These are phyloP conservation scores for Bipolaris victoriae DNA, from an alignment of 2,329 filamentous ascomycete species.

Conservation along the genomic window DNA sequence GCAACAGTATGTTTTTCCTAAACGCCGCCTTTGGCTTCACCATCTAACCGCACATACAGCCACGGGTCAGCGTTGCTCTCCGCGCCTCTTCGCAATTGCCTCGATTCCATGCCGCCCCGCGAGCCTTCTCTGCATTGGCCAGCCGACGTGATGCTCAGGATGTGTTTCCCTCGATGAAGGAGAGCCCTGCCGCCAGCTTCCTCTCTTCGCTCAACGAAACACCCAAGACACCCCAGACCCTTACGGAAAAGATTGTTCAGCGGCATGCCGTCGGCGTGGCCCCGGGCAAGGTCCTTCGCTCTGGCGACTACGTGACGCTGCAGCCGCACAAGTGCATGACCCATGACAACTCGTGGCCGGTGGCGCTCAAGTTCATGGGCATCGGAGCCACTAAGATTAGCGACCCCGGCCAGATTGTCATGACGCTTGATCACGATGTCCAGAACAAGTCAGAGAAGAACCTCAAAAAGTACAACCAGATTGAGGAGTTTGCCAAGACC, in stretches of 20 bases:
- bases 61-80: slow-evolving; percentile 34
- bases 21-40: not conserved
- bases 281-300: slow-evolving; percentile 73
- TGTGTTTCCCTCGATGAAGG: slow-evolving; percentile 67
- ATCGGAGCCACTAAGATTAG: slow-evolving; percentile 79
- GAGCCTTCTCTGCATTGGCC: slow-evolving; percentile 35
- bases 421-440: slow-evolving; percentile 87
- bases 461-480: slow-evolving; percentile 79
- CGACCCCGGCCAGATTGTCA: slow-evolving; percentile 75
- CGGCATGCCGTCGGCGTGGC: slow-evolving; percentile 76
- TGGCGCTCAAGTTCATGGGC: slow-evolving; percentile 79
- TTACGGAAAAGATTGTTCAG: slow-evolving; percentile 94
- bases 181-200: slow-evolving; percentile 67
- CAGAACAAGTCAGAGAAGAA: slow-evolving; percentile 82
- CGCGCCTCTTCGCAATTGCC: slow-evolving; percentile 34
- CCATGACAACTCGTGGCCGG: slow-evolving; percentile 82
- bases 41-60: slow-evolving; percentile 31
- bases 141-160: slow-evolving; percentile 35
- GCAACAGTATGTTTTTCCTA: slow-evolving; percentile 24
- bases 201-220: slow-evolving; percentile 70
- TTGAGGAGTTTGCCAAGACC: slow-evolving; percentile 78
- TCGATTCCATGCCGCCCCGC: slow-evolving; percentile 30
- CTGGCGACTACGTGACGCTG: slow-evolving; percentile 84
- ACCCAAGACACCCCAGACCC: slow-evolving; percentile 69
- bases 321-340: slow-evolving; percentile 78